These are phyloP conservation scores for Pseudogymnoascus sp. DNA, from an alignment of 2,329 filamentous ascomycete genomes.

Conservation along the genomic window DNA sequence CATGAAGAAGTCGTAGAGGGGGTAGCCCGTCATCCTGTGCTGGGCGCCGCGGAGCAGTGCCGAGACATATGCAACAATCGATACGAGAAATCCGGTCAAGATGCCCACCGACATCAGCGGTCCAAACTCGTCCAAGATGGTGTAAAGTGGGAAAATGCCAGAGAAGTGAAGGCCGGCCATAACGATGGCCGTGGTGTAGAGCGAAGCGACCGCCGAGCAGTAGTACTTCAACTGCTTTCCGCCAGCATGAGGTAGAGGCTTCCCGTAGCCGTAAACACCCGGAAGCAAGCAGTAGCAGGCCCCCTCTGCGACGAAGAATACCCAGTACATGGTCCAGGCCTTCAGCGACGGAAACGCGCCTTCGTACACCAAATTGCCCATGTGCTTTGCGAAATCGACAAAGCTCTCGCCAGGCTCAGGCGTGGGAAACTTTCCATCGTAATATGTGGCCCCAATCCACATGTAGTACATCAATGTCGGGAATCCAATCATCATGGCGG, in stretches of 20 bases:
- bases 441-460: constrained; percentile 95
- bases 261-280: constrained; percentile 80
- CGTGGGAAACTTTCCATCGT: constrained; percentile 71
- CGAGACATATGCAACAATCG: constrained; percentile 77
- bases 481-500: constrained; percentile 83
- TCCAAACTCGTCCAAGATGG: constrained; percentile 89
- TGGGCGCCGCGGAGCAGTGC: constrained; percentile 71
- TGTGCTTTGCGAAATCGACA: constrained; percentile 61
- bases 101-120: constrained; percentile 90
- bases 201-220: constrained; percentile 81
- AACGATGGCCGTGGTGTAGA: constrained; percentile 75
- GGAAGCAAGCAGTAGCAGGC: constrained; percentile 78
- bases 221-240: constrained; percentile 89
- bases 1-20: constrained; percentile 86
- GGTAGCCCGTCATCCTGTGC: constrained; percentile 83
- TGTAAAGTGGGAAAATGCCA: constrained; percentile 82
- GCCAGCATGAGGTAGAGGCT: constrained; percentile 72
- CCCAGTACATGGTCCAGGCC: constrained; percentile 93
- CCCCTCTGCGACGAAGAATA: constrained; percentile 78
- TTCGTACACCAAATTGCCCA: constrained; percentile 67
- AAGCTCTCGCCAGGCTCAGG: constrained; percentile 58
- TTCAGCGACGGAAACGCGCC: constrained; percentile 74
- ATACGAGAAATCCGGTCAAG: constrained; percentile 76
- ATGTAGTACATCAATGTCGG: constrained; percentile 98
- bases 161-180: constrained; percentile 69